Percentiles rank a stretch among this genome's conserved stretches.
Conservation (phyloP, 371 early-diverging fungal genomes). For the Circinella umbellata region DNA sequence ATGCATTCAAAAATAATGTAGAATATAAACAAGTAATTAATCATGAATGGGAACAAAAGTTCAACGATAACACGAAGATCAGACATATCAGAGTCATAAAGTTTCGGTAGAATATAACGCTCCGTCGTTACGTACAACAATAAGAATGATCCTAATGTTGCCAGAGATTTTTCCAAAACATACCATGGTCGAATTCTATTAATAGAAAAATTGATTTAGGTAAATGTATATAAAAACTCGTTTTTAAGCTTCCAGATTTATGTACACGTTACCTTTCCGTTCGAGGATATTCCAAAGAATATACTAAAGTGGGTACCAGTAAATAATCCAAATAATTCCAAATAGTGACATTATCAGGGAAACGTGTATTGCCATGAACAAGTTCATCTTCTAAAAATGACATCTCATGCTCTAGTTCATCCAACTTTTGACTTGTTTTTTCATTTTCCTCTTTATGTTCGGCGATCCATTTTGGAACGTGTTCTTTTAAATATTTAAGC, state of each 20-base stretch:
- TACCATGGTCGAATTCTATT: constrained; percentile 84
- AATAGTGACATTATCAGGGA: constrained; percentile 85
- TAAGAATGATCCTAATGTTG: constrained; percentile 81
- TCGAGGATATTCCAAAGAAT: constrained; percentile 94
- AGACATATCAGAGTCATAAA: constrained; percentile 66
- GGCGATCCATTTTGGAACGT: constrained; percentile 37
- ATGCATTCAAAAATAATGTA: constrained; percentile 97
- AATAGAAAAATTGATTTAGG: too few relatives aligned
- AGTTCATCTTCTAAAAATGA: constrained; percentile 68
- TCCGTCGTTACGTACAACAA: constrained; percentile 87
- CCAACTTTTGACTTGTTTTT: constrained; percentile 4
- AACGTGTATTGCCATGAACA: constrained; percentile 57
- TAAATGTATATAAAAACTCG: neutral
- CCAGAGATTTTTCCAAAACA: constrained; percentile 82
- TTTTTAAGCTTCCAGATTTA: neutral
- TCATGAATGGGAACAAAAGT: constrained; percentile 87
- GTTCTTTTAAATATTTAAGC: constrained; percentile 40
- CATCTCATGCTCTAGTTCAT: constrained; percentile 52
- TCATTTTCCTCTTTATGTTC: constrained; percentile 12
- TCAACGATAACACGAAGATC: constrained; percentile 65
- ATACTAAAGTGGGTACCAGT: constrained; percentile 88
- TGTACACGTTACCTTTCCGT: constrained; percentile 63
- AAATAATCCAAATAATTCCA: constrained; percentile 89
- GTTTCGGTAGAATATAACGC: constrained; percentile 82
- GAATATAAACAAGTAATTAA: constrained; percentile 89